A percentile compares a stretch with the other conserved stretches of the same genome.
phyloP scores from a whole-genome alignment of 1,139 yeast species.

The Candida glucosophila region DNA sequence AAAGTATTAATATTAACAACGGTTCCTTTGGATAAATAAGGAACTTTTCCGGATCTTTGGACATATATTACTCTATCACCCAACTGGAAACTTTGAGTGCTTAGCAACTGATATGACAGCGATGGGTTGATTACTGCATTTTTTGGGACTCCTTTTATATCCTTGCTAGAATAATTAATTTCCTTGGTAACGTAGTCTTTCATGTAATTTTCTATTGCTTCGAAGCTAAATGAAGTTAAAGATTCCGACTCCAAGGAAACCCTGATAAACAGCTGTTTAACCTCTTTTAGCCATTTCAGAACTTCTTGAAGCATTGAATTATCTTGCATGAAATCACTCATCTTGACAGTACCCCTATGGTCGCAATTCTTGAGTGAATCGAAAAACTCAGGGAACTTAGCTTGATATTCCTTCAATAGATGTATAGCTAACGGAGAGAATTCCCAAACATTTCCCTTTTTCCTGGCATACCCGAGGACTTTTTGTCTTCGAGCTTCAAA shows the following conservation, averaged over 20 bases:
- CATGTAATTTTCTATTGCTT: slow-evolving; percentile 60
- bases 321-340: slow-evolving; percentile 11
- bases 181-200: slow-evolving; percentile 37
- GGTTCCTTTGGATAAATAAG: slow-evolving; percentile 82
- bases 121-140: slow-evolving; percentile 75
- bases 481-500: slow-evolving; percentile 73
- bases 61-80: slow-evolving; percentile 90
- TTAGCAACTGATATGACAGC: slow-evolving; percentile 62
- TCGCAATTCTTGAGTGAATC: slow-evolving; percentile 20
- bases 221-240: slow-evolving; percentile 57
- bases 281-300: slow-evolving; percentile 49
- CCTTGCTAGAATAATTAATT: slow-evolving; percentile 38
- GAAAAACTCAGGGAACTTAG: slow-evolving; percentile 56
- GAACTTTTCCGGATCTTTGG: slow-evolving; percentile 84
- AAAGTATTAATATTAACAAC: slow-evolving; percentile 71
- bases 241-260: slow-evolving; percentile 78
- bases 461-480: slow-evolving; percentile 80
- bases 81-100: slow-evolving; percentile 67
- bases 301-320: slow-evolving; percentile 34
- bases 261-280: slow-evolving; percentile 46
- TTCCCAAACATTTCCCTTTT: slow-evolving; percentile 69
- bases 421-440: slow-evolving; percentile 69
- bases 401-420: slow-evolving; percentile 53
- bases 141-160: slow-evolving; percentile 76
- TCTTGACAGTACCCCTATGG: slow-evolving; percentile 21